These are phyloP conservation scores for Botrytis aclada DNA, from an alignment of 2,329 filamentous ascomycete species.

Conservation along the genomic window DNA sequence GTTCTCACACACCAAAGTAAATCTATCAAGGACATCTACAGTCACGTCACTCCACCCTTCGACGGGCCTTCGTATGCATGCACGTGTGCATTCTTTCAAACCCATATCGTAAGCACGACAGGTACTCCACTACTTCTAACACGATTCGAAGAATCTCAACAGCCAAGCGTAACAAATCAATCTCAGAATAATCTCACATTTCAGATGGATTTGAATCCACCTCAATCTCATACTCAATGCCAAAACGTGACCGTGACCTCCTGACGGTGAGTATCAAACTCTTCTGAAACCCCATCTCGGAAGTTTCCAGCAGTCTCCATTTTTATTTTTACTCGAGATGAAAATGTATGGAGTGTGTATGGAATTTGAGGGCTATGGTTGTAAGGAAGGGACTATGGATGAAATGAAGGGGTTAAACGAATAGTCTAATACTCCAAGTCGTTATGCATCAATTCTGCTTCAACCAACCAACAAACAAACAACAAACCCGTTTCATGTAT, in stretches of 20 bases:
- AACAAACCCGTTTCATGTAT: conserved; percentile 10
- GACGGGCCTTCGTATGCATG: background rate
- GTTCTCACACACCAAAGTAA: background rate
- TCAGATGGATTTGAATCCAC: background rate
- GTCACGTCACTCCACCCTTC: conserved; percentile 10
- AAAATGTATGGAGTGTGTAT: background rate
- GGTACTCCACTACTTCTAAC: background rate
- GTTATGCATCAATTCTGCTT: background rate
- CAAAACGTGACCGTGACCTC: conserved; percentile 7
- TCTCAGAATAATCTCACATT: background rate
- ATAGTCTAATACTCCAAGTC: background rate
- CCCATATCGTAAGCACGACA: background rate
- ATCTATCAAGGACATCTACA: background rate
- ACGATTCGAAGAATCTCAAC: background rate
- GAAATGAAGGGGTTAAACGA: conserved; percentile 15
- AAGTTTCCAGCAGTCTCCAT: background rate
- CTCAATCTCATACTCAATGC: background rate
- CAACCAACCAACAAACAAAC: background rate
- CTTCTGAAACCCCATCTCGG: conserved; percentile 4
- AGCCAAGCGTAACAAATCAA: background rate
- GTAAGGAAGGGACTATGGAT: background rate
- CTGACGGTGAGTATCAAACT: conserved; percentile 8
- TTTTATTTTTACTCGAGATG: background rate
- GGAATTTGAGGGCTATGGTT: background rate
- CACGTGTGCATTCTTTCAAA: background rate